These are phyloP conservation scores for Diutina rugosa DNA, from an alignment of 1,139 yeast species.

Conservation along the genomic window DNA sequence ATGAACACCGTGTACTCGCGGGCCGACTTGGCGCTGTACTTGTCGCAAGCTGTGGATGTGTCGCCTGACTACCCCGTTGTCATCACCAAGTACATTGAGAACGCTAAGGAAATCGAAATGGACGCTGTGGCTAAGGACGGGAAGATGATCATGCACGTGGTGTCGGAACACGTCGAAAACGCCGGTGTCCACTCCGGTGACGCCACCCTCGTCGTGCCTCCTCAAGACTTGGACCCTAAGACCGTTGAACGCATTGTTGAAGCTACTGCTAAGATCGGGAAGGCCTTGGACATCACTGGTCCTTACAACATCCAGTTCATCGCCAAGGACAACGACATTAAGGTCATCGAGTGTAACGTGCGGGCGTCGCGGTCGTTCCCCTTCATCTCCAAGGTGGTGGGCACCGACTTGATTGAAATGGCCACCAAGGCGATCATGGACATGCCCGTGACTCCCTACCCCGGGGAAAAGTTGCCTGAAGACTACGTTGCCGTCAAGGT, in stretches of 20 bases:
- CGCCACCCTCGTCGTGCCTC: slow-evolving; percentile 94
- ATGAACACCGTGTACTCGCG: slow-evolving; percentile 93
- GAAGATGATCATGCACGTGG: slow-evolving; percentile 91
- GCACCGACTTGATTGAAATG: slow-evolving; percentile 93
- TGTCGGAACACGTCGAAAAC: slow-evolving; percentile 96
- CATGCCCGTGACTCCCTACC: slow-evolving; percentile 77
- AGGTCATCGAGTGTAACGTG: slow-evolving; percentile 97
- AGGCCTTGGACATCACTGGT: slow-evolving; percentile 93
- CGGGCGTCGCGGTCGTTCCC: slow-evolving; percentile 99
- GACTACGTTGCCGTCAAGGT: slow-evolving; percentile 96
- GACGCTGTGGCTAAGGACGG: slow-evolving; percentile 98
- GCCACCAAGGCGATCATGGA: slow-evolving; percentile 96
- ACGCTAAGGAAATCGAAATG: slow-evolving; percentile 97
- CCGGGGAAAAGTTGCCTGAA: slow-evolving; percentile 76
- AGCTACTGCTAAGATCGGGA: slow-evolving; percentile 93
- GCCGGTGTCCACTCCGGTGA: slow-evolving; percentile 99
- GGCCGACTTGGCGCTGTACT: slow-evolving; percentile 78
- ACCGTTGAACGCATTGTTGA: slow-evolving; percentile 84
- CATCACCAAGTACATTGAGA: slow-evolving; percentile 91
- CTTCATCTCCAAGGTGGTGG: slow-evolving; percentile 94
- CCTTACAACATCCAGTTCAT: slow-evolving; percentile 96
- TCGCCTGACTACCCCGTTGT: slow-evolving; percentile 98
- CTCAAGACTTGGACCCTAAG: slow-evolving; percentile 89
- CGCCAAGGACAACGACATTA: slow-evolving; percentile 83
- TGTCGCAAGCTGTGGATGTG: slow-evolving; percentile 91